Conservation (phyloP, 257 asterid genomes). For the Salvia rosmarinus region DNA sequence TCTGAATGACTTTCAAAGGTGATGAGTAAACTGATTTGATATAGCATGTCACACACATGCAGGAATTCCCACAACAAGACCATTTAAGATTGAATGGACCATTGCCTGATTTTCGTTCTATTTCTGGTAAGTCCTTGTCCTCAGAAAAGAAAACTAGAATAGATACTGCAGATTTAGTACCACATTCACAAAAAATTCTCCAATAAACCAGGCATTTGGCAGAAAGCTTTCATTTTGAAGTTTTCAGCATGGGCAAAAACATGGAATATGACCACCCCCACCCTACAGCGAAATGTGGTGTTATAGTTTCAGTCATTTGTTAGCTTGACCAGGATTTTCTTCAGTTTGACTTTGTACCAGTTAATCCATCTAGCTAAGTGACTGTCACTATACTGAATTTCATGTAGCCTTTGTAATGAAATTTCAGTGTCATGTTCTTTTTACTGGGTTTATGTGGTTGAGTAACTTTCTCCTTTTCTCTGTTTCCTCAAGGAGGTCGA, state of each 20-base stretch:
- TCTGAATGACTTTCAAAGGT: constrained; percentile 17
- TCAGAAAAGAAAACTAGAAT: too few relatives aligned
- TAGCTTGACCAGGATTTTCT: constrained; percentile 2
- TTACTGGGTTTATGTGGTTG: not conserved
- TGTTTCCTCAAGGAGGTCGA: constrained; percentile 14
- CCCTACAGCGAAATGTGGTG: too few relatives aligned
- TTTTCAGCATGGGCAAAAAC: too few relatives aligned
- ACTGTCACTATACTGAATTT: not conserved
- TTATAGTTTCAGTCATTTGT: too few relatives aligned
- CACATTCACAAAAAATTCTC: too few relatives aligned
- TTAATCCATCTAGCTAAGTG: constrained; percentile 23
- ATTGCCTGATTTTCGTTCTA: constrained; percentile 57
- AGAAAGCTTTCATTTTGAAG: too few relatives aligned
- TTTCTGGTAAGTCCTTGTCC: constrained; percentile 53
- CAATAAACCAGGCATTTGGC: too few relatives aligned
- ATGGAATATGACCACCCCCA: too few relatives aligned
- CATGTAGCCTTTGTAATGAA: not conserved
- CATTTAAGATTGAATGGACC: constrained; percentile 63
- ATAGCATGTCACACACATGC: constrained; percentile 30
- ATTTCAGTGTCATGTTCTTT: constrained; percentile 1
- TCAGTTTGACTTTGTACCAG: not conserved
- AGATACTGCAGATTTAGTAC: too few relatives aligned
- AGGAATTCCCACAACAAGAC: too few relatives aligned
- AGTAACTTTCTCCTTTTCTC: not conserved
- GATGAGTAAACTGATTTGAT: constrained; percentile 27